Percentiles rank a stretch among this genome's conserved stretches.
Conservation (phyloP, 305 asterid genomes). For the Fraxinus floribunda region DNA sequence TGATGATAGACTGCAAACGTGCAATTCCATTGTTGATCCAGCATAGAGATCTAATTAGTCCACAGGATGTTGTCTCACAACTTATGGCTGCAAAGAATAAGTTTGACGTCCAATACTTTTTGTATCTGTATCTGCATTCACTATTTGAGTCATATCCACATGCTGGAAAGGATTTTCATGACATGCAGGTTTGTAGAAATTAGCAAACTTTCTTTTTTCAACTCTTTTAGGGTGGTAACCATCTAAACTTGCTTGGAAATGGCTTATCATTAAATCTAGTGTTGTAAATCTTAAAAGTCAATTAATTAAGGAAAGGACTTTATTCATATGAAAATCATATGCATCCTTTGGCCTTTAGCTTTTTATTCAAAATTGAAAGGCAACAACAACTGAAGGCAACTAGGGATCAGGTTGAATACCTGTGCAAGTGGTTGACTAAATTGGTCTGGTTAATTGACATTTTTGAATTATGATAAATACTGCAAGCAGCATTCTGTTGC, state of each 20-base stretch:
- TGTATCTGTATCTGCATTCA: conserved; percentile 74
- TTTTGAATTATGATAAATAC: not conserved
- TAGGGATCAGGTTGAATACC: not conserved
- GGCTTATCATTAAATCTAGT: not conserved
- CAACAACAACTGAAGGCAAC: not conserved
- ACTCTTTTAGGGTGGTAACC: not conserved
- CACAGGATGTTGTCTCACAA: conserved; percentile 86
- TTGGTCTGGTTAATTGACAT: not conserved
- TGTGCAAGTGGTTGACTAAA: not conserved
- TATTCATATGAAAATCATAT: not conserved
- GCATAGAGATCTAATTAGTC: conserved; percentile 60
- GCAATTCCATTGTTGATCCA: conserved; percentile 79
- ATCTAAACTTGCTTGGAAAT: conserved; percentile 13
- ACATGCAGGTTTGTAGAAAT: conserved; percentile 76
- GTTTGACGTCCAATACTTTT: conserved; percentile 53
- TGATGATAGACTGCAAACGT: conserved; percentile 85
- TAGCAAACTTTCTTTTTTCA: not conserved
- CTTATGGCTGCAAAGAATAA: conserved; percentile 58
- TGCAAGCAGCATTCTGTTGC: not conserved
- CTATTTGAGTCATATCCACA: conserved; percentile 76
- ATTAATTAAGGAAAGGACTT: not conserved
- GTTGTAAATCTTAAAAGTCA: not conserved
- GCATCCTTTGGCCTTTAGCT: conserved; percentile 3
- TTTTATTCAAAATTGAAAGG: not conserved
- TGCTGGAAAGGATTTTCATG: conserved; percentile 93